Evolutionary conservation across 2,329 filamentous ascomycete species (phyloP).

Genomic region (Acrocalymma vagum): DNA sequence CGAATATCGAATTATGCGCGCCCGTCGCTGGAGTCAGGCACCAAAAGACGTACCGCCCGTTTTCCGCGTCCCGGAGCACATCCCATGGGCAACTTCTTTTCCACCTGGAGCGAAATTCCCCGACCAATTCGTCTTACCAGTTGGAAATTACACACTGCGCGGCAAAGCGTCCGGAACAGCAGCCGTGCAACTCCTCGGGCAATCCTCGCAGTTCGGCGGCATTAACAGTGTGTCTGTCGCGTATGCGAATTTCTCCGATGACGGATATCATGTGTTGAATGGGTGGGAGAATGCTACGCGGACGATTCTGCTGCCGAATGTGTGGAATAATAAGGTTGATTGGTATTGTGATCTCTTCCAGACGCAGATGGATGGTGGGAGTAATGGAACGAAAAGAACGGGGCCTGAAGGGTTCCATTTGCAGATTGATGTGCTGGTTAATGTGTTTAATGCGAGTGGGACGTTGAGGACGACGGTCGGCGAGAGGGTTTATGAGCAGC

Average conservation of each 20-base stretch:
- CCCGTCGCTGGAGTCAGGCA: slow-evolving; percentile 44
- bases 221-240: slow-evolving; percentile 38
- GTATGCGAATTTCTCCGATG: slow-evolving; percentile 49
- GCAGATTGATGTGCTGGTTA: slow-evolving; percentile 45
- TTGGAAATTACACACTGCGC: slow-evolving; percentile 6
- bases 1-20: slow-evolving; percentile 52
- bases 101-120: slow-evolving; percentile 17
- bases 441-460: slow-evolving; percentile 52
- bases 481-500: slow-evolving; percentile 48
- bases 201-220: too few species aligned
- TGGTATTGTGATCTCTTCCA: slow-evolving; percentile 51
- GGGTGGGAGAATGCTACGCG: slow-evolving; percentile 45
- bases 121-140: not conserved
- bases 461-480: slow-evolving; percentile 49
- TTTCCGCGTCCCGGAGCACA: slow-evolving; percentile 29
- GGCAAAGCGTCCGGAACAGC: slow-evolving; percentile 9
- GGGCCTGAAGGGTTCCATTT: slow-evolving; percentile 49
- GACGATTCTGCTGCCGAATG: slow-evolving; percentile 6
- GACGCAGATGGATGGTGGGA: slow-evolving; percentile 40
- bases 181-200: slow-evolving; percentile 19
- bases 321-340: slow-evolving; percentile 33
- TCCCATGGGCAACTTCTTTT: slow-evolving; percentile 47
- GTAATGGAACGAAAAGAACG: slow-evolving; percentile 48
- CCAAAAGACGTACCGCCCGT: slow-evolving; percentile 29
- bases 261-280: slow-evolving; percentile 39